Evolutionary conservation across 192 early-diverging fungal genomes (phyloP).

Genomic region (Jimgerdemannia lactiflua): DNA sequence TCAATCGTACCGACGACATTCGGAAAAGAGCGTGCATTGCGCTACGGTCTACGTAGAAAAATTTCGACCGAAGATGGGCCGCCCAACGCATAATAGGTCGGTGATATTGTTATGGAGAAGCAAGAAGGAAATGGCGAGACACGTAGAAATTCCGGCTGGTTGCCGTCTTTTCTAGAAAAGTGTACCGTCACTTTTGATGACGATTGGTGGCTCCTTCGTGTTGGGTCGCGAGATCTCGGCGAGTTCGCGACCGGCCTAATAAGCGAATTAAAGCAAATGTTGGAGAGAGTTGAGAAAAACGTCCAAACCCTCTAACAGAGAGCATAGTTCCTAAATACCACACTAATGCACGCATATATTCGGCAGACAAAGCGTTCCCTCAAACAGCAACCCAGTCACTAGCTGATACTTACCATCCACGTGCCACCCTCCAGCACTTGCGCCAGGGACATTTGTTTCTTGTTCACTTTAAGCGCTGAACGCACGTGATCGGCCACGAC

Average conservation of each 20-base stretch:
- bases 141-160: no score
- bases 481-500: constrained; percentile 63
- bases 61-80: no score
- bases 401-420: constrained; percentile 65
- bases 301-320: no score
- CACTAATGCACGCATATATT: no score
- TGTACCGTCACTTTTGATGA: constrained; percentile 48
- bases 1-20: no score
- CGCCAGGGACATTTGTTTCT: constrained; percentile 65
- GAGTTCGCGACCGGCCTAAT: constrained; percentile 73
- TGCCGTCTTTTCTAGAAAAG: neutral
- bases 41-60: no score
- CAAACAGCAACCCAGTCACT: neutral
- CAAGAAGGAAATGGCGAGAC: no score
- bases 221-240: constrained; percentile 73
- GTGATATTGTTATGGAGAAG: no score
- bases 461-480: constrained; percentile 44
- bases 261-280: neutral
- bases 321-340: no score
- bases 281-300: no score
- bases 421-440: constrained; percentile 92
- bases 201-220: constrained; percentile 90
- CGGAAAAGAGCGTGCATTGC: no score
- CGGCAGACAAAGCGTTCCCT: neutral
- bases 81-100: no score